Evolutionary conservation across 352 stramenopile species (phyloP).

Genomic region (Peronospora tabacina): DNA sequence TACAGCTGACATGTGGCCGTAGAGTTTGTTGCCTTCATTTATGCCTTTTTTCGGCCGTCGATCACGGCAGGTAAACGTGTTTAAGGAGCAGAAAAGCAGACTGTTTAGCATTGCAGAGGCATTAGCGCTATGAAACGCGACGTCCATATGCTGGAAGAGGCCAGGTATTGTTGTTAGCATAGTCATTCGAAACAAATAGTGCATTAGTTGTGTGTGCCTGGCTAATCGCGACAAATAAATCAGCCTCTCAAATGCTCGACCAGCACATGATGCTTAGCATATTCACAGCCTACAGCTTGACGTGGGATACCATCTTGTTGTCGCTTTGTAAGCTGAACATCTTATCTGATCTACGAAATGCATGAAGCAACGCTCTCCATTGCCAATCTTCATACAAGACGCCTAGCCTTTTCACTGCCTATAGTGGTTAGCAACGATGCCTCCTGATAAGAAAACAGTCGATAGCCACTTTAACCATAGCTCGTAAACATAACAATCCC

Average conservation of each 20-base stretch:
- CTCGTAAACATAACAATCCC: conserved; percentile 1
- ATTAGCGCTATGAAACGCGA: too few relatives aligned
- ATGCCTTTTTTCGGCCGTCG: conserved; percentile 1
- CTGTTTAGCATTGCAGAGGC: neutral
- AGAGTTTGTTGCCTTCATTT: neutral
- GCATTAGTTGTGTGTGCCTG: too few relatives aligned
- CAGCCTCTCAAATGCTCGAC: too few relatives aligned
- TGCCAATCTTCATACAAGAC: neutral
- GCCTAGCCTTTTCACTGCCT: neutral
- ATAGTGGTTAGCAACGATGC: neutral
- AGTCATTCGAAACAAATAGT: too few relatives aligned
- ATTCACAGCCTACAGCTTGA: neutral
- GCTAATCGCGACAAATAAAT: too few relatives aligned
- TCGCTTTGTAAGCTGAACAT: neutral
- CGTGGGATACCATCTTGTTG: neutral
- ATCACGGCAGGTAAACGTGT: too few relatives aligned
- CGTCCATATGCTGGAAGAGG: too few relatives aligned
- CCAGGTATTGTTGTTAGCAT: too few relatives aligned
- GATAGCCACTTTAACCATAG: conserved; percentile 17
- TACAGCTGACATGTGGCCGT: conserved; percentile 9
- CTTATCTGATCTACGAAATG: neutral
- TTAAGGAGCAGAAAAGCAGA: too few relatives aligned
- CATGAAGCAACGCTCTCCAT: neutral
- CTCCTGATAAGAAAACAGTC: conserved; percentile 1
- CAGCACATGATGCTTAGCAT: neutral